Conservation (phyloP, 495 filamentous ascomycete genomes). For the Amorphotheca resinae region DNA sequence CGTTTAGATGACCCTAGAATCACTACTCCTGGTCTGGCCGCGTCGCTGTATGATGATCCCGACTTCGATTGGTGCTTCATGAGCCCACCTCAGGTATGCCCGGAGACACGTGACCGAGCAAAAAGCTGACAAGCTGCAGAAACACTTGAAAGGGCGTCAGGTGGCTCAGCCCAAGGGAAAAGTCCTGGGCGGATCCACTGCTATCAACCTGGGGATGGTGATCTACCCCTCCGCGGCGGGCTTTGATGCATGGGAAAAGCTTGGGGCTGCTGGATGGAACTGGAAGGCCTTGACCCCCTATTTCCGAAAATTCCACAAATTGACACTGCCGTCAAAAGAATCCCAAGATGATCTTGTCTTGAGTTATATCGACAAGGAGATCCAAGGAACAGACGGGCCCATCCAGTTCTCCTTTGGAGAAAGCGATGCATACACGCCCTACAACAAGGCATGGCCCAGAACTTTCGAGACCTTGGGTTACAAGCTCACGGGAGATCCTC, state of each 20-base stretch:
- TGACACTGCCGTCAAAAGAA: constrained; percentile 19
- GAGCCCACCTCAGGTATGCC: constrained; percentile 34
- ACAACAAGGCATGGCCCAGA: constrained; percentile 27
- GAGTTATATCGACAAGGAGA: constrained; percentile 25
- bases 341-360: constrained; percentile 22
- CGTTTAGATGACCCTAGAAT: constrained; percentile 31
- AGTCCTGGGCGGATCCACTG: constrained; percentile 2
- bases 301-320: constrained; percentile 29
- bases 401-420: constrained; percentile 28
- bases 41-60: constrained; percentile 28
- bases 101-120: background rate
- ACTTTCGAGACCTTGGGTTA: constrained; percentile 21
- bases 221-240: background rate
- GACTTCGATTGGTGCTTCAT: constrained; percentile 39
- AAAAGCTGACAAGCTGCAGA: background rate
- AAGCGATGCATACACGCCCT: constrained; percentile 22
- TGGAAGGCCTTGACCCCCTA: constrained; percentile 24
- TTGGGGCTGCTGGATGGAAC: constrained; percentile 29
- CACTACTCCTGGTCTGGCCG: constrained; percentile 30
- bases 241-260: constrained; percentile 23
- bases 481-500: constrained; percentile 24
- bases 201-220: background rate
- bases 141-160: constrained; percentile 1
- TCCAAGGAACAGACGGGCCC: constrained; percentile 26
- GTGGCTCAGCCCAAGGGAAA: constrained; percentile 3